Evolutionary conservation across 208 protist genomes (phyloP), one percentile per base, ranked within the genome.

Genomic region (Phytomonas serpens): DNA sequence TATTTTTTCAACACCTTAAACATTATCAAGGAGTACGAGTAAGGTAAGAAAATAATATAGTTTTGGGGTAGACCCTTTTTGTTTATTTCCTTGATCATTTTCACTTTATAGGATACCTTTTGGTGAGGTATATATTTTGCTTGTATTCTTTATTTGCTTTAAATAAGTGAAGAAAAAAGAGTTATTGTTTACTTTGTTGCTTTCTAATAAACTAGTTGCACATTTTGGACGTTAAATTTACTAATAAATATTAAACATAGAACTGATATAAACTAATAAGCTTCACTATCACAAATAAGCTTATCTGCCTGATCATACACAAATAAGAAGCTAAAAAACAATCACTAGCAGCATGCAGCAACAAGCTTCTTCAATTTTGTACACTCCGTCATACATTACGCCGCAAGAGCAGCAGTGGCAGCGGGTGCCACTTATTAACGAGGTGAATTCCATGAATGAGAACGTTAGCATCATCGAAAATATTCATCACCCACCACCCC

Each of bases 181-280:
- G 13, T 34, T 64, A 31, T 69, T 75, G 31, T 66, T 74, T 37
- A 27, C 62, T 61, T 74, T 68, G 27, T 68, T 64, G 65, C 67
- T 38, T 42, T 32, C 16, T 36, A 65, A 30, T 74, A 23, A 52
- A 62, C 6, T 4, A 13, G 36, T 16, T 68, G 14, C 47, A 34
- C 30, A 31, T 68, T 68, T 74, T 64, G 34, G 23, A 67, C 63
- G 6, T 23, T 13, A 23, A 27, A 11, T 27, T 57, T 1, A 57
- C 16, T 19, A 57, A 57, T 57, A 57, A 57, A 57, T 57, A 57
- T 1, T 67, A 67, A 67, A 67, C n/a, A 47, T 67, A 51, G 34
- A 37, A 6, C 16, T 7, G 23, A 62, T 67, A 51, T 6, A 36
- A 36, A 36, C 0, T 19, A 67, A 27, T 67, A 67, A 13, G 34